Evolutionary conservation across 2,329 filamentous ascomycete genomes (phyloP).

Genomic region (Rhynchosporium secalis): DNA sequence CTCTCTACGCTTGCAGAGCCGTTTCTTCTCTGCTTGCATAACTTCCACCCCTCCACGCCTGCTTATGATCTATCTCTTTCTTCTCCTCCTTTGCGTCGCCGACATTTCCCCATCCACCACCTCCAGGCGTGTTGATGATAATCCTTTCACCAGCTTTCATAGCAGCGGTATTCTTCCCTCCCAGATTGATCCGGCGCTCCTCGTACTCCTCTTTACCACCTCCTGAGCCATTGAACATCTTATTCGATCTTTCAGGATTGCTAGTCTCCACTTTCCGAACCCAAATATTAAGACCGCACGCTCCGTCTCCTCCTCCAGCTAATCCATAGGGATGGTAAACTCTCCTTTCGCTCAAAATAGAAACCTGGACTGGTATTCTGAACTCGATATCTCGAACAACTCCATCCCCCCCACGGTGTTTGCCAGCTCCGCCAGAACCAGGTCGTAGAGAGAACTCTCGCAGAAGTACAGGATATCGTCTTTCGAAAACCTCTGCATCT

Average conservation of each 20-base stretch:
- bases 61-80: conserved; percentile 56
- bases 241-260: conserved; percentile 49
- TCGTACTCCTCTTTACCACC: conserved; percentile 49
- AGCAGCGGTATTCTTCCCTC: conserved; percentile 75
- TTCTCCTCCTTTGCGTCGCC: conserved; percentile 56
- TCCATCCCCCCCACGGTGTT: conserved; percentile 72
- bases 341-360: conserved; percentile 74
- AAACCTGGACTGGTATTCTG: conserved; percentile 73
- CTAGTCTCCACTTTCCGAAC: conserved; percentile 67
- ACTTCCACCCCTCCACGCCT: conserved; percentile 60
- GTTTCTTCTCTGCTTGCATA: conserved; percentile 57
- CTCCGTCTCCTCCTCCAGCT: conserved; percentile 75
- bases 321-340: conserved; percentile 81
- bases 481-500: conserved; percentile 76
- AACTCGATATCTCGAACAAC: conserved; percentile 81
- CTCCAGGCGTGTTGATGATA: conserved; percentile 75
- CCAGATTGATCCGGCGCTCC: conserved; percentile 67
- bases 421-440: conserved; percentile 64
- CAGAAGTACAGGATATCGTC: conserved; percentile 72
- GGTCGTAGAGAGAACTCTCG: conserved; percentile 66
- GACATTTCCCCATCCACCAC: conserved; percentile 70
- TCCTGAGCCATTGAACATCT: conserved; percentile 36
- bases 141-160: conserved; percentile 78
- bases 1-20: conserved; percentile 54
- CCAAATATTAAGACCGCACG: conserved; percentile 85